A percentile compares a stretch with the other conserved stretches of the same genome.
Conservation (phyloP, 371 early-diverging fungal genomes). For the Fennellomyces sp. region DNA sequence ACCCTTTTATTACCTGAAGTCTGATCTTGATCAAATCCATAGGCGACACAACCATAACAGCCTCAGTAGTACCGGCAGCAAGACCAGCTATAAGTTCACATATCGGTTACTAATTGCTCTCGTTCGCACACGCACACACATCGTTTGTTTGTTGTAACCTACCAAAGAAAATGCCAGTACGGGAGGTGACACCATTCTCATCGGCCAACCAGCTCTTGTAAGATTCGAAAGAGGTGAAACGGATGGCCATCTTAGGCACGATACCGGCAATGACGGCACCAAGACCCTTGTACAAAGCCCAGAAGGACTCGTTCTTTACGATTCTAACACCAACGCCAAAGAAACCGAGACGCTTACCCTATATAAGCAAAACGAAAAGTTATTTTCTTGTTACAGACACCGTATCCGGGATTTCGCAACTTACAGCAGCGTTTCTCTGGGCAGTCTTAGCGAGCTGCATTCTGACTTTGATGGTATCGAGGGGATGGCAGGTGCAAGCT, state of each 20-base stretch:
- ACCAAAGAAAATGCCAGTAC: slow-evolving; percentile 83
- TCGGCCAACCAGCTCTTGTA: slow-evolving; percentile 88
- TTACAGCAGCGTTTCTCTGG: slow-evolving; percentile 41
- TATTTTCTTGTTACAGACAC: too few relatives aligned
- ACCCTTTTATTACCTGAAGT: slow-evolving; percentile 84
- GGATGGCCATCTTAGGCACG: slow-evolving; percentile 98
- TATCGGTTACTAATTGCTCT: not conserved
- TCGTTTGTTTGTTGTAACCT: slow-evolving; percentile 22
- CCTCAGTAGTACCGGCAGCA: slow-evolving; percentile 96
- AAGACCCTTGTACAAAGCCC: slow-evolving; percentile 96
- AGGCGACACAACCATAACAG: slow-evolving; percentile 95
- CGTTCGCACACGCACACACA: not conserved
- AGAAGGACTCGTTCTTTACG: slow-evolving; percentile 84
- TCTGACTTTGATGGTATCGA: slow-evolving; percentile 97
- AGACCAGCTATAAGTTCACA: slow-evolving; percentile 76
- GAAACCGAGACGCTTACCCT: slow-evolving; percentile 67
- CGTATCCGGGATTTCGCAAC: slow-evolving; percentile 16
- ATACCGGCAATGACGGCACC: slow-evolving; percentile 98
- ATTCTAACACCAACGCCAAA: slow-evolving; percentile 86
- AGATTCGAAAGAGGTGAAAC: slow-evolving; percentile 94
- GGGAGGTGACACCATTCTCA: slow-evolving; percentile 68
- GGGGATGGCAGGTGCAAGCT: slow-evolving; percentile 93
- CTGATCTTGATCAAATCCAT: slow-evolving; percentile 98
- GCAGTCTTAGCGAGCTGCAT: slow-evolving; percentile 80
- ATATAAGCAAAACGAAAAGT: too few relatives aligned